phyloP scores from a whole-genome alignment of 202 grass and related monocot species.

The Zizania palustris region DNA sequence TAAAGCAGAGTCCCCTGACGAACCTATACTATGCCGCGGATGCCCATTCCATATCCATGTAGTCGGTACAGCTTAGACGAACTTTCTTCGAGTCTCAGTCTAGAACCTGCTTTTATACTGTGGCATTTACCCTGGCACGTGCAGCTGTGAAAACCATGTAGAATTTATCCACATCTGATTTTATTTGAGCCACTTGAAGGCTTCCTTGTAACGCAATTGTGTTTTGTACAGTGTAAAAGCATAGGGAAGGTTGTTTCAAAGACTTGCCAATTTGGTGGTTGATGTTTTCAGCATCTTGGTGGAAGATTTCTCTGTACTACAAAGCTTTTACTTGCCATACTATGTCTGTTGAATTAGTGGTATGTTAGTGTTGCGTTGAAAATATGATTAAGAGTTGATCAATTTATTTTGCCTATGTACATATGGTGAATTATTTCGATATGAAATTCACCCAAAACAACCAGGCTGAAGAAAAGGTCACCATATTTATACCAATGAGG shows the following conservation, averaged over 20 bases:
- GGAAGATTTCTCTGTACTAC: not conserved
- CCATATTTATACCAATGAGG: no score
- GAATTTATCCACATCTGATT: conserved; percentile 34
- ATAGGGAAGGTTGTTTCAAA: conserved; percentile 25
- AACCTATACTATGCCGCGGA: conserved; percentile 88
- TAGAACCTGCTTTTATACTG: conserved; percentile 22
- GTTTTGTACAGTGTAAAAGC: conserved; percentile 58
- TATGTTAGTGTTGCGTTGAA: no score
- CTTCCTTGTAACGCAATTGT: conserved; percentile 37
- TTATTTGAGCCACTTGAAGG: conserved; percentile 38
- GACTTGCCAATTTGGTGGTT: not conserved
- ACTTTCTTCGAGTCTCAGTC: conserved; percentile 28
- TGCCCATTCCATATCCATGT: conserved; percentile 81
- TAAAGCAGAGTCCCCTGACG: conserved; percentile 65
- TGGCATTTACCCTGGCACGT: conserved; percentile 33
- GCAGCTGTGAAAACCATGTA: conserved; percentile 43
- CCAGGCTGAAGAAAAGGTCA: no score
- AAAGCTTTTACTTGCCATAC: no score
- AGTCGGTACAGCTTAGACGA: conserved; percentile 61
- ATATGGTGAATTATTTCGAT: no score
- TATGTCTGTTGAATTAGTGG: no score
- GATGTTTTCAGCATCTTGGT: not conserved
- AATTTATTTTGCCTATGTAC: no score
- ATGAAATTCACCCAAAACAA: no score
- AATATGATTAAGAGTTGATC: no score